phyloP scores from a whole-genome alignment of 2,329 filamentous ascomycete genomes.

The Eurotiales sp. region DNA sequence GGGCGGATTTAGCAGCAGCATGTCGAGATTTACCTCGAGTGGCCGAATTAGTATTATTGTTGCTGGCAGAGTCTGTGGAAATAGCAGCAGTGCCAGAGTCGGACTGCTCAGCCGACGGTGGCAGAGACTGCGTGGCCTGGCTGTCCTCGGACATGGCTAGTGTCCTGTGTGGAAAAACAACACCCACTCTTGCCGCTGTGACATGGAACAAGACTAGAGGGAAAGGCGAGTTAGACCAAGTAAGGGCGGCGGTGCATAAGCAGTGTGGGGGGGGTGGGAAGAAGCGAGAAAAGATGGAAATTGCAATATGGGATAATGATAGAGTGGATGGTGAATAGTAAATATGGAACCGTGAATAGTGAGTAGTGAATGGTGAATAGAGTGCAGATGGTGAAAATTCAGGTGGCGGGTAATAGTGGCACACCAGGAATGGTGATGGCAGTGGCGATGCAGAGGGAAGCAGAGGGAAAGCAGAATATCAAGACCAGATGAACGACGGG shows the following conservation, averaged over 20 bases:
- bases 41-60: slow-evolving; percentile 20
- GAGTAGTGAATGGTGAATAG: no score
- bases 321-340: no score
- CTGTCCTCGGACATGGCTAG: slow-evolving; percentile 30
- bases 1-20: slow-evolving; percentile 6
- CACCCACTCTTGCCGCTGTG: slow-evolving; percentile 22
- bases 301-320: no score
- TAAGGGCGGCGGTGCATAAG: slow-evolving; percentile 19
- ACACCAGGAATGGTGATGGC: slow-evolving; percentile 15
- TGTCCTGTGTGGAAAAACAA: slow-evolving; percentile 15
- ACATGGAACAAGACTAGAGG: slow-evolving; percentile 17
- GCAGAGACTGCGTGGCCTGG: slow-evolving; percentile 26
- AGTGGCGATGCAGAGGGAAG: slow-evolving; percentile 7
- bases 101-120: slow-evolving; percentile 26
- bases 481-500: neutral
- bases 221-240: slow-evolving; percentile 1
- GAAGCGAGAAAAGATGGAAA: neutral
- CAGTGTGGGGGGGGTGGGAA: slow-evolving; percentile 1
- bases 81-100: no score
- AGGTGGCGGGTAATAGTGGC: slow-evolving; percentile 16
- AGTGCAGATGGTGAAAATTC: slow-evolving; percentile 11
- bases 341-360: no score
- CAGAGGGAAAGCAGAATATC: neutral
- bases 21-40: slow-evolving; percentile 28
- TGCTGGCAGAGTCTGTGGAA: slow-evolving; percentile 15